These are phyloP conservation scores for Sonneratia alba DNA, from an alignment of 345 rosid species.

Conservation along the genomic window DNA sequence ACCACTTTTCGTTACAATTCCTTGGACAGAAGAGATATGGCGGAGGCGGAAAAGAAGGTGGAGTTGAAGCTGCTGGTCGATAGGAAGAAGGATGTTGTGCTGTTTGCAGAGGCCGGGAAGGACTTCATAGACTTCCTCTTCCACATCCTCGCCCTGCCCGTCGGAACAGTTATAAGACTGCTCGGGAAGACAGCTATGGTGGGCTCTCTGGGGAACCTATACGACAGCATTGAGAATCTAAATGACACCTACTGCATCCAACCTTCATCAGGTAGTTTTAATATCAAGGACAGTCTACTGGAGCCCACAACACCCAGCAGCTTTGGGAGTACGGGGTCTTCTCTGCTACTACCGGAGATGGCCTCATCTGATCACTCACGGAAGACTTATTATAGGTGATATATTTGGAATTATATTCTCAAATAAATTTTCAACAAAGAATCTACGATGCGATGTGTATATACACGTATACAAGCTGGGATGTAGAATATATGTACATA, in stretches of 20 bases:
- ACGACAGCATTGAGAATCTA: neutral
- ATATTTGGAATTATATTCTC: neutral
- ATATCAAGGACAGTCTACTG: neutral
- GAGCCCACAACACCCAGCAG: constrained; percentile 1
- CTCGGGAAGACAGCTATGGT: neutral
- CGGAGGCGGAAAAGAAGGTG: neutral
- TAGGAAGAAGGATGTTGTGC: neutral
- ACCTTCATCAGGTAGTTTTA: neutral
- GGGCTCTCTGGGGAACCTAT: constrained; percentile 11
- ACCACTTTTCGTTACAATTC: neutral
- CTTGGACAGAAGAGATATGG: neutral
- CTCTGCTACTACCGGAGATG: neutral
- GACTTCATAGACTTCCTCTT: constrained; percentile 14
- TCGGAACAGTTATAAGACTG: constrained; percentile 8
- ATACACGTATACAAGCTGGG: neutral
- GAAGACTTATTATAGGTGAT: neutral
- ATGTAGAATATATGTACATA: neutral
- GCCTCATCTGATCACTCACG: neutral
- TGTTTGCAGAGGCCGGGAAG: constrained; percentile 13
- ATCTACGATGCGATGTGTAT: neutral
- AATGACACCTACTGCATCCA: constrained; percentile 3
- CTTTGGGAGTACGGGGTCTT: neutral
- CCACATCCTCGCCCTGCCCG: constrained; percentile 13
- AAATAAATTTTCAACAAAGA: too few species aligned
- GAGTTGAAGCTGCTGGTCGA: constrained; percentile 9